Evolutionary conservation across 108 stramenopile genomes (phyloP).

Genomic region (Cylindrotheca closterium): DNA sequence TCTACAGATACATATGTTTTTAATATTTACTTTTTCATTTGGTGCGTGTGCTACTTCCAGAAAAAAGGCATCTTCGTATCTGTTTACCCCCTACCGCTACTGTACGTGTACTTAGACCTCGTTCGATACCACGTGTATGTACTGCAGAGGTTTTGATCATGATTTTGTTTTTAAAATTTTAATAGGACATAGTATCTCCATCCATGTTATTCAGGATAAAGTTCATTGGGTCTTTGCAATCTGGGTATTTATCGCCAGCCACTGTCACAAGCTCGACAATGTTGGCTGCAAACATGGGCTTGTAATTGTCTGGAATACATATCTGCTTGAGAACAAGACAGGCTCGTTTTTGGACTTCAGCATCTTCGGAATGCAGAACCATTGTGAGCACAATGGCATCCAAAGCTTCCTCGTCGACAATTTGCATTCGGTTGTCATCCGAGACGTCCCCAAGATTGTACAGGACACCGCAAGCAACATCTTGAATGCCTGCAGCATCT

Average conservation of each 20-base stretch:
- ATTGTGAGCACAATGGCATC: slow-evolving; percentile 78
- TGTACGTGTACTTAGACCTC: too few relatives aligned
- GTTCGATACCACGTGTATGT: too few relatives aligned
- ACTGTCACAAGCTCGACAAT: slow-evolving; percentile 46
- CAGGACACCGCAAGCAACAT: slow-evolving; percentile 70
- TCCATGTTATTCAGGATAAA: slow-evolving; percentile 5
- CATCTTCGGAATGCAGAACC: slow-evolving; percentile 61
- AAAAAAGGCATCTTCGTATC: too few relatives aligned
- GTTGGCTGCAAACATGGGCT: slow-evolving; percentile 58
- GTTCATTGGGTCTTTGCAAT: slow-evolving; percentile 45
- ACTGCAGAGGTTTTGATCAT: too few relatives aligned
- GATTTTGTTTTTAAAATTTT: too few relatives aligned
- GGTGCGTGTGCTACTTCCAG: too few relatives aligned
- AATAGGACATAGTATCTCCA: background rate
- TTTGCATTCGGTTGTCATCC: slow-evolving; percentile 51
- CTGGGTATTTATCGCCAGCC: slow-evolving; percentile 52
- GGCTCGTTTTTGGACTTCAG: slow-evolving; percentile 55
- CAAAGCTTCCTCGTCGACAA: slow-evolving; percentile 65
- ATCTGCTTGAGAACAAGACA: slow-evolving; percentile 50
- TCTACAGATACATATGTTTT: too few relatives aligned
- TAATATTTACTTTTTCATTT: too few relatives aligned
- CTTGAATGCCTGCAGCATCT: slow-evolving; percentile 58
- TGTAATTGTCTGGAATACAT: slow-evolving; percentile 48
- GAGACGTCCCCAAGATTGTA: slow-evolving; percentile 46
- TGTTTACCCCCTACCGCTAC: too few relatives aligned